Conservation (phyloP, 768 basidiomycete genomes). For the Melanogaster broomeanus region DNA sequence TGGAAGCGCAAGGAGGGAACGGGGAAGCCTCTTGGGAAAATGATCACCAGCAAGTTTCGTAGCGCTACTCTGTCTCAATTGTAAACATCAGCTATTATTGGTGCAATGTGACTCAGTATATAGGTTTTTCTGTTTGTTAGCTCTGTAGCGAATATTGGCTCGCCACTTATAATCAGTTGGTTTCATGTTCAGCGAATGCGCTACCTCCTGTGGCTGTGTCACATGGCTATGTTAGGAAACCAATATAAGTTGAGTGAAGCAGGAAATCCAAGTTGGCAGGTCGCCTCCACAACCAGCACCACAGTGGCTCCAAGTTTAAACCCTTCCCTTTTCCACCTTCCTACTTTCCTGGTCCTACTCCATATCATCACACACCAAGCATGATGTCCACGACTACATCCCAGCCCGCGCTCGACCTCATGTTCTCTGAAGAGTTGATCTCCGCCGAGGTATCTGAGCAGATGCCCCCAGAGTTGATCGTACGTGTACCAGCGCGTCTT, state of each 20-base stretch:
- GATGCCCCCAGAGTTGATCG: slow-evolving; percentile 51
- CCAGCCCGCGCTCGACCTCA: slow-evolving; percentile 69
- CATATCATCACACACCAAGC: neutral
- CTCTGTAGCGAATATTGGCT: too few relatives aligned
- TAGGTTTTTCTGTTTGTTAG: too few relatives aligned
- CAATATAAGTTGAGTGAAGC: too few relatives aligned
- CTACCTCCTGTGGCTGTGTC: slow-evolving; percentile 17
- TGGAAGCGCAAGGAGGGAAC: slow-evolving; percentile 44
- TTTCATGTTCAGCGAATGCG: neutral
- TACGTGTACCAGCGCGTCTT: neutral
- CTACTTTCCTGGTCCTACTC: slow-evolving; percentile 4
- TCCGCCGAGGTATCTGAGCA: slow-evolving; percentile 59
- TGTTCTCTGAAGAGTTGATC: slow-evolving; percentile 75
- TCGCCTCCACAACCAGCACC: neutral
- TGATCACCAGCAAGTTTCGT: slow-evolving; percentile 24
- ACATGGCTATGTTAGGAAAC: neutral
- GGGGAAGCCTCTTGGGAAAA: slow-evolving; percentile 19
- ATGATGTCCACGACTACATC: slow-evolving; percentile 39
- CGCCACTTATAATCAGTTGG: neutral
- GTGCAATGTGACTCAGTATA: too few relatives aligned
- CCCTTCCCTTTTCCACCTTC: neutral
- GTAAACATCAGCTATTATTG: too few relatives aligned
- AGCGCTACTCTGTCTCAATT: neutral
- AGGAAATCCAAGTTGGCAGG: neutral
- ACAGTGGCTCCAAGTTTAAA: neutral